Percentiles rank a stretch among this genome's conserved stretches.
Evolutionary conservation across 352 stramenopile genomes (phyloP).

Genomic region (Globisporangium nunn): DNA sequence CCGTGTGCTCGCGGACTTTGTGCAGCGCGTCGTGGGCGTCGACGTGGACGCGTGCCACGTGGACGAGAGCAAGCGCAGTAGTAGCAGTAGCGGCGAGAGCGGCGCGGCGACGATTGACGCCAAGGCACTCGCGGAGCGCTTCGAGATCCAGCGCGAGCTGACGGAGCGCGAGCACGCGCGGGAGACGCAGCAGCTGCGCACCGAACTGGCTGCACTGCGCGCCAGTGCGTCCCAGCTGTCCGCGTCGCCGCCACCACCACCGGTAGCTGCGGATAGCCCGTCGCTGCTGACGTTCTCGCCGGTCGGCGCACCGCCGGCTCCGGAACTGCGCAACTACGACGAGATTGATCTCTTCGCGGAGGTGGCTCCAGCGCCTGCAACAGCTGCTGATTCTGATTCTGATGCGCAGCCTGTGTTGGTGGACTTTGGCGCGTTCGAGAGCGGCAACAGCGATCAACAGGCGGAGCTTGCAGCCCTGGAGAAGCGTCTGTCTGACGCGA

Average conservation of each 20-base stretch:
- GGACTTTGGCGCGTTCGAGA: neutral
- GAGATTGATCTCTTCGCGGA: slow-evolving; percentile 50
- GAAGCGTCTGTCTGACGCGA: slow-evolving; percentile 9
- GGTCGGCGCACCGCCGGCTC: slow-evolving; percentile 4
- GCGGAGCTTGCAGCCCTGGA: slow-evolving; percentile 5
- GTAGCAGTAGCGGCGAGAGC: slow-evolving; percentile 5
- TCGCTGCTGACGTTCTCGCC: slow-evolving; percentile 44
- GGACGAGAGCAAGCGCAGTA: slow-evolving; percentile 7
- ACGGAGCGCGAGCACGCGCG: slow-evolving; percentile 30
- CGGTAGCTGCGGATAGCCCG: slow-evolving; percentile 12
- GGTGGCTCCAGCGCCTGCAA: neutral
- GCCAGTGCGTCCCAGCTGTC: slow-evolving; percentile 12
- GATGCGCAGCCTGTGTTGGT: neutral
- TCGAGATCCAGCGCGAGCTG: slow-evolving; percentile 32
- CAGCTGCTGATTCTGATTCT: neutral
- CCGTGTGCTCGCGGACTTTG: slow-evolving; percentile 39
- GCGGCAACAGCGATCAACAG: neutral
- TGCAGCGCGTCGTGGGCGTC: slow-evolving; percentile 58
- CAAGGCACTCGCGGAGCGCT: slow-evolving; percentile 37
- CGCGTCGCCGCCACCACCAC: neutral
- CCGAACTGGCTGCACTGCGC: slow-evolving; percentile 8
- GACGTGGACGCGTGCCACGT: slow-evolving; percentile 50
- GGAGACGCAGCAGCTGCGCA: slow-evolving; percentile 10
- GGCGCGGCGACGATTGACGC: slow-evolving; percentile 31
- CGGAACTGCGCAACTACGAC: slow-evolving; percentile 28